A percentile compares a stretch with the other conserved stretches of the same genome.
Evolutionary conservation across 2,329 filamentous ascomycete species (phyloP).

Genomic region (Alternaria ethzedia): DNA sequence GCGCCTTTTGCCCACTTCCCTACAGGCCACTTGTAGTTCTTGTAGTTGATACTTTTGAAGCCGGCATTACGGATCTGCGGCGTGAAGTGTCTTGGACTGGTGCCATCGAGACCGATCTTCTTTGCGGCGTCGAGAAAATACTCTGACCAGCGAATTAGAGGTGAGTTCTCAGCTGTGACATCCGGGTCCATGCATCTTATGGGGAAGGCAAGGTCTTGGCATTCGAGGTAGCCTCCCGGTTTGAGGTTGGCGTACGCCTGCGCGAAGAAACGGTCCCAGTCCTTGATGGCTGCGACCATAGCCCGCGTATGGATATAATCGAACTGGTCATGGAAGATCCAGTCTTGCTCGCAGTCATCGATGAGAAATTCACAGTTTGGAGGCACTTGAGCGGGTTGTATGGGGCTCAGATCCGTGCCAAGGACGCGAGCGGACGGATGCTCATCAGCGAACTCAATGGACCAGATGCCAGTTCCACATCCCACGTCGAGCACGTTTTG

Average conservation of each 20-base stretch:
- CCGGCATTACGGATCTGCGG: constrained; percentile 29
- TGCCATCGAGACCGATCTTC: constrained; percentile 48
- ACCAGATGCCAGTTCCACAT: constrained; percentile 45
- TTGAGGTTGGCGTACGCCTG: constrained; percentile 50
- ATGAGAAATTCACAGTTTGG: constrained; percentile 46
- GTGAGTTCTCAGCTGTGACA: constrained; percentile 29
- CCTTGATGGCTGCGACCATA: constrained; percentile 60
- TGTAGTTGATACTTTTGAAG: constrained; percentile 36
- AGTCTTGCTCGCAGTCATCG: constrained; percentile 55
- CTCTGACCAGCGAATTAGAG: constrained; percentile 35
- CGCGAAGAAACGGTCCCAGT: constrained; percentile 60
- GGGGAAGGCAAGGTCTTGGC: constrained; percentile 52
- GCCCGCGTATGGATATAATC: constrained; percentile 64
- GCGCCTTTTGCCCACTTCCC: constrained; percentile 42
- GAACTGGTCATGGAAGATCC: constrained; percentile 61
- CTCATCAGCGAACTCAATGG: constrained; percentile 40
- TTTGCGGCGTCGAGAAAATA: constrained; percentile 33
- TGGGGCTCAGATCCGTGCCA: constrained; percentile 45
- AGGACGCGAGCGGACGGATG: constrained; percentile 42
- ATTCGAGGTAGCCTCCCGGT: constrained; percentile 60
- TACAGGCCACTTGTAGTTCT: constrained; percentile 41
- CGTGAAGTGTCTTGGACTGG: constrained; percentile 49
- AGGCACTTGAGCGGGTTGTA: constrained; percentile 39
- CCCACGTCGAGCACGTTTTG: constrained; percentile 43
- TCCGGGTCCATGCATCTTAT: constrained; percentile 30